Conservation (phyloP, 345 rosid genomes). For the Jatropha curcas region DNA sequence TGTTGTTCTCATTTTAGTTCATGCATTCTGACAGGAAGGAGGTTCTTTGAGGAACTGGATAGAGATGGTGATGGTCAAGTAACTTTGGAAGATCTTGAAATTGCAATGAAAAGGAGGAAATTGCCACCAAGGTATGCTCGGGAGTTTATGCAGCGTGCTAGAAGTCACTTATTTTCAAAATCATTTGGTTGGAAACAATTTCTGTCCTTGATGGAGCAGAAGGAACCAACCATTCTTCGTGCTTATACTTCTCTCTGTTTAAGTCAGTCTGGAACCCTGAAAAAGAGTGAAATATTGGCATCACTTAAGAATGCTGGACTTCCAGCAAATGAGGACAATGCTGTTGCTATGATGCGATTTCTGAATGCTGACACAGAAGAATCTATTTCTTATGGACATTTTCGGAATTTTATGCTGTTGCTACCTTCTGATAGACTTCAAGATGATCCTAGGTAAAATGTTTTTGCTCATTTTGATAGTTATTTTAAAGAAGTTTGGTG, state of each 20-base stretch:
- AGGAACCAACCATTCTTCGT: conserved; percentile 93
- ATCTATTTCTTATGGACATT: conserved; percentile 96
- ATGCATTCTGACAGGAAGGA: conserved; percentile 58
- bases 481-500: background rate
- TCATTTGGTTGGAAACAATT: conserved; percentile 98
- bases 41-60: conserved; percentile 96
- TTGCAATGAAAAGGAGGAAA: conserved; percentile 89
- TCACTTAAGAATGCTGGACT: conserved; percentile 86
- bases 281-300: conserved; percentile 94
- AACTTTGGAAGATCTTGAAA: conserved; percentile 90
- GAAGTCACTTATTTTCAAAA: conserved; percentile 87
- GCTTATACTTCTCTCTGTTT: conserved; percentile 95
- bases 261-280: conserved; percentile 91
- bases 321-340: conserved; percentile 96
- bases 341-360: conserved; percentile 94
- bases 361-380: conserved; percentile 84
- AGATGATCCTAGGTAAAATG: conserved; percentile 91
- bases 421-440: conserved; percentile 87
- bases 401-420: conserved; percentile 93
- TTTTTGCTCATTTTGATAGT: conserved; percentile 12
- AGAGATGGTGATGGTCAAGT: conserved; percentile 98
- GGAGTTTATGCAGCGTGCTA: conserved; percentile 81
- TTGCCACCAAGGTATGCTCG: conserved; percentile 80
- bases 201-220: conserved; percentile 97
- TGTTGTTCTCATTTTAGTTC: conserved; percentile 13